Base-by-base conservation (phyloP, 208 protist species). In the Phytomonas serpens region DNA sequence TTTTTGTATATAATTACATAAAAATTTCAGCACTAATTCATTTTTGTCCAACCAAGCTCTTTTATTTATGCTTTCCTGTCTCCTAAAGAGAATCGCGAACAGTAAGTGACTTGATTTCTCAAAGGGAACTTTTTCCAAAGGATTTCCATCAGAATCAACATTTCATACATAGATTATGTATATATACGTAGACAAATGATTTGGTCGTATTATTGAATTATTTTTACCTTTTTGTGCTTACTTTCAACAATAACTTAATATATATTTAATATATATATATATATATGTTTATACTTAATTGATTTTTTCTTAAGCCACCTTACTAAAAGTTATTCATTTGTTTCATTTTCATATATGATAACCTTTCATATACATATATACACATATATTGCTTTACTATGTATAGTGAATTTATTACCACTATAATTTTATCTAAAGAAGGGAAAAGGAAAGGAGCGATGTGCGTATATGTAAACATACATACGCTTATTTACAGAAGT, bases 341-440 rank as follows among this genome's bases (percentile, higher is more conserved):
- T 69, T 30, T 69, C 27, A 30, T 34, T 11, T 69, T 63, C 31
- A 23, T 64, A 64, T 64, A 64, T 34, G 61, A 34, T 31, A 27
- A 14, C 9, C 16, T 64, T 64, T 64, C 61, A 64, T 64, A 34
- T 64, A 29, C 32, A 64, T 64, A 64, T 69, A 61, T 69, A 69
- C 23, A 69, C 64, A 61, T 69, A 42, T 65, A 38, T 65, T 65
- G 9, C 40, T 47, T 47, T 47, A 11, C 14, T 65, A 19, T 38
- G 62, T 65, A 19, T 42, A 65, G 14, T 65, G 62, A 11, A 11
- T 34, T 65, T 38, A 65, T 34, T 65, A 65, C 14, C 16, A 34
- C 62, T 42, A 65, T 65, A 65, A 13, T 42, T 38, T 65, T 65
- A 10, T 65, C 62, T 34, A 38, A 65, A 65, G 62, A 11, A 19